Conservation (phyloP, 2,329 filamentous ascomycete genomes). For the Cercospora citrullina region DNA sequence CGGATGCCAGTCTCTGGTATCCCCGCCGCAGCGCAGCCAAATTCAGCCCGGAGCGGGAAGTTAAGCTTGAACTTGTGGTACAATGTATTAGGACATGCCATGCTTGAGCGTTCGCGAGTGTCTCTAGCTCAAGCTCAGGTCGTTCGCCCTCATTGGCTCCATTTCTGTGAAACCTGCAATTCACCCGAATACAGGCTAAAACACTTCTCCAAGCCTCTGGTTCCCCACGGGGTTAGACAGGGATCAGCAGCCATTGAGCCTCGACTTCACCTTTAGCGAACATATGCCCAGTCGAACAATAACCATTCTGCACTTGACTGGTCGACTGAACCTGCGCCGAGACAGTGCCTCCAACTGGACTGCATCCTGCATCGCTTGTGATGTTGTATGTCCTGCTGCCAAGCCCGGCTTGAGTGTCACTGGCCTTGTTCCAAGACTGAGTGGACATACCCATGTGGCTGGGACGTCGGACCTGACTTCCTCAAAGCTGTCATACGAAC, state of each 20-base stretch:
- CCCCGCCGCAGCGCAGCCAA: not conserved
- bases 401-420: not conserved
- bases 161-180: not conserved
- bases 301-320: not conserved
- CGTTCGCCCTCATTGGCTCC: not conserved
- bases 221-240: conserved; percentile 1
- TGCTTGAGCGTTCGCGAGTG: not conserved
- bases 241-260: conserved; percentile 6
- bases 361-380: not conserved
- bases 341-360: not conserved
- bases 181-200: conserved; percentile 3
- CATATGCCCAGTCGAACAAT: not conserved
- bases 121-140: not conserved
- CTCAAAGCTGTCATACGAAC: not conserved
- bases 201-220: not conserved
- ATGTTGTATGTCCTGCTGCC: not conserved
- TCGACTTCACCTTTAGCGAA: not conserved
- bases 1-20: not conserved
- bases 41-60: not conserved
- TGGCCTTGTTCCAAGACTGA: not conserved
- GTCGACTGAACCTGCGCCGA: not conserved
- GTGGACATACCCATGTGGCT: not conserved
- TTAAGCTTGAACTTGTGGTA: not conserved
- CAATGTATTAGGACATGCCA: not conserved
- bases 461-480: not conserved